Conservation (phyloP, 2,329 filamentous ascomycete species). For the Rhynchosporium graminicola region DNA sequence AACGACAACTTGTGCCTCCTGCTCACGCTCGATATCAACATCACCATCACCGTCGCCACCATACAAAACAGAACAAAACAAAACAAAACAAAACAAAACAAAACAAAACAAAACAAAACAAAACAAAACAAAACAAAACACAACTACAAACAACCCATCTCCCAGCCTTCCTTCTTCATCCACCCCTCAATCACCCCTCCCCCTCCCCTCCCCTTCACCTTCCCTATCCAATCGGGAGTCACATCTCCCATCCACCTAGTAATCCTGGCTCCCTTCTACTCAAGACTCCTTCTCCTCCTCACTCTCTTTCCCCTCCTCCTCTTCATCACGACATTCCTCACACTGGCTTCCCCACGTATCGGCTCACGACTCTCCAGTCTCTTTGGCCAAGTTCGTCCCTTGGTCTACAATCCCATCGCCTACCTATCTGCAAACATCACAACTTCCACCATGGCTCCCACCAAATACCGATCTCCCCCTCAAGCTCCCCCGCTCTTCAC, state of each 20-base stretch:
- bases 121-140: too few species aligned
- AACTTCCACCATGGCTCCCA: slow-evolving; percentile 63
- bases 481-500: slow-evolving; percentile 78
- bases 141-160: too few species aligned
- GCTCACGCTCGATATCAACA: too few species aligned
- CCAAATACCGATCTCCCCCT: slow-evolving; percentile 71
- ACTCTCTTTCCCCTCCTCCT: slow-evolving; percentile 56
- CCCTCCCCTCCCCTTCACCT: slow-evolving; percentile 7
- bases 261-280: slow-evolving; percentile 41
- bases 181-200: not conserved
- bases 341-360: slow-evolving; percentile 61
- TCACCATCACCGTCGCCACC: too few species aligned
- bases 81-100: too few species aligned
- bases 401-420: slow-evolving; percentile 18
- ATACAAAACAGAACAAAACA: too few species aligned
- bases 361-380: slow-evolving; percentile 56
- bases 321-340: slow-evolving; percentile 57
- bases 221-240: slow-evolving; percentile 10
- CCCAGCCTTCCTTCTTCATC: not conserved
- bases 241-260: slow-evolving; percentile 36
- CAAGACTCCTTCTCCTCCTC: slow-evolving; percentile 22
- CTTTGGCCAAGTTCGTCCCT: slow-evolving; percentile 54
- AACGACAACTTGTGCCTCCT: too few species aligned
- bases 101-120: too few species aligned
- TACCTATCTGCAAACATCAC: slow-evolving; percentile 36